phyloP scores from a whole-genome alignment of 2,329 filamentous ascomycete species.

The Arthroderma sp. region DNA sequence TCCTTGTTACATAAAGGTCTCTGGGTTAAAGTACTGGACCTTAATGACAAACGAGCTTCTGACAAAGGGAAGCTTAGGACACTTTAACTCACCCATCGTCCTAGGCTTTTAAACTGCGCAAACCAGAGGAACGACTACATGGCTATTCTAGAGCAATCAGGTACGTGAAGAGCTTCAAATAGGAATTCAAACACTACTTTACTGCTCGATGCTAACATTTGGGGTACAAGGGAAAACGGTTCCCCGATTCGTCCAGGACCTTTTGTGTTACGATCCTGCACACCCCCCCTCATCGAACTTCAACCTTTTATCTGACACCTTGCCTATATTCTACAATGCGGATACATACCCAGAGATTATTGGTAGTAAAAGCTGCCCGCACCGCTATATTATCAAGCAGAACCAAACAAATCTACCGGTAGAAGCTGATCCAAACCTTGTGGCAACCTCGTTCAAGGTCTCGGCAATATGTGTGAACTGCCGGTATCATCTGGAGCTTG shows the following conservation, averaged over 20 bases:
- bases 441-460: constrained; percentile 37
- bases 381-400: constrained; percentile 45
- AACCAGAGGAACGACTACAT: no score
- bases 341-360: constrained; percentile 21
- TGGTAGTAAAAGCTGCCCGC: constrained; percentile 40
- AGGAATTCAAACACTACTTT: not conserved
- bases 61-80: no score
- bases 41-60: no score
- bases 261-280: constrained; percentile 31
- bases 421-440: constrained; percentile 16
- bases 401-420: constrained; percentile 40
- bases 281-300: constrained; percentile 32
- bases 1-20: no score
- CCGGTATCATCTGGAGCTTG: constrained; percentile 48
- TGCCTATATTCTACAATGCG: constrained; percentile 35
- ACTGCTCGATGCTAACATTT: not conserved
- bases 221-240: constrained; percentile 35
- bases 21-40: no score
- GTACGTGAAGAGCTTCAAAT: not conserved
- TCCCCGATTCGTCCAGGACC: constrained; percentile 35
- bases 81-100: no score
- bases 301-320: constrained; percentile 46
- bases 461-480: constrained; percentile 50
- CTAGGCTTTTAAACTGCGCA: no score
- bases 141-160: not conserved